Evolutionary conservation across 805 yeast species (phyloP).

Genomic region (Metschnikowia bowlesiae): DNA sequence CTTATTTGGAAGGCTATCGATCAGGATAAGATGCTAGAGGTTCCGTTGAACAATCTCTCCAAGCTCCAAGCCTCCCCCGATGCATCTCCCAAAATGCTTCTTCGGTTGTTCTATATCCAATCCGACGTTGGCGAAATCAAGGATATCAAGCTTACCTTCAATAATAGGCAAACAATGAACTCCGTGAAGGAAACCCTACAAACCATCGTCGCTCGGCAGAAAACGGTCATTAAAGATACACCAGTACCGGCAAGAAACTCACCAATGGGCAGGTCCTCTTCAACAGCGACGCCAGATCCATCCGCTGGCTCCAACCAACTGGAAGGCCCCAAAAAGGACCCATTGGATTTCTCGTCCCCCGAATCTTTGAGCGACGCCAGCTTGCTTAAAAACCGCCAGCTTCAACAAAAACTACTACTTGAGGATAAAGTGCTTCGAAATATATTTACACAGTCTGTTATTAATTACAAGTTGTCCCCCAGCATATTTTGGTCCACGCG

Average conservation of each 20-base stretch:
- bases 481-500: slow-evolving; percentile 85
- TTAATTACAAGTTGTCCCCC: slow-evolving; percentile 68
- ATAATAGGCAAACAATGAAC: slow-evolving; percentile 72
- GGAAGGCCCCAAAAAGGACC: slow-evolving; percentile 9
- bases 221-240: slow-evolving; percentile 45
- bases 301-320: background rate
- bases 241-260: slow-evolving; percentile 7
- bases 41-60: slow-evolving; percentile 33
- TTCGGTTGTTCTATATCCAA: slow-evolving; percentile 49
- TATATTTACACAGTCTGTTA: slow-evolving; percentile 84
- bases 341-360: slow-evolving; percentile 20
- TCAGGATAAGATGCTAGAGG: slow-evolving; percentile 28
- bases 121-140: slow-evolving; percentile 29
- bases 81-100: slow-evolving; percentile 59
- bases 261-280: slow-evolving; percentile 9
- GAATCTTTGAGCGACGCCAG: slow-evolving; percentile 37
- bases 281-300: slow-evolving; percentile 21
- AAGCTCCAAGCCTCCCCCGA: slow-evolving; percentile 68
- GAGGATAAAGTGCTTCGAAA: slow-evolving; percentile 66
- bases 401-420: slow-evolving; percentile 74
- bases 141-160: slow-evolving; percentile 52
- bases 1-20: slow-evolving; percentile 59
- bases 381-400: slow-evolving; percentile 62
- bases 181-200: slow-evolving; percentile 63
- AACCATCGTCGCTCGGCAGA: slow-evolving; percentile 62